Base-by-base conservation (phyloP, 768 basidiomycete species). In the Brasilioporus rufonigricans region DNA sequence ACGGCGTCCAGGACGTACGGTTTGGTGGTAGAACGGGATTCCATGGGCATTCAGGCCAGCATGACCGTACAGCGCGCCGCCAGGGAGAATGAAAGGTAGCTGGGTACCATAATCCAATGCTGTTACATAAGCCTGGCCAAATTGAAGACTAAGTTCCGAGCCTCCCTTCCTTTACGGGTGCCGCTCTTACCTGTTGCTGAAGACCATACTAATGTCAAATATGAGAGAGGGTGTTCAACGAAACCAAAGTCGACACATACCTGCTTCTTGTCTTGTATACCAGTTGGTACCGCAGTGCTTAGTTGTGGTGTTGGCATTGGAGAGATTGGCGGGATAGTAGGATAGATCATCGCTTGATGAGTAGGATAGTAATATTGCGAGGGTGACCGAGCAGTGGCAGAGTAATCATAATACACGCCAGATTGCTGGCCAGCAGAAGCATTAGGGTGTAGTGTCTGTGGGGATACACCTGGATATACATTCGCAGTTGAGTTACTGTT, bases 311-410 rank as follows among this genome's bases (percentile, higher is more conserved):
- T 73, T 9, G 78, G 69, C 74, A 86, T 78, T 24, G 83, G 77
- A 6, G 83, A 81, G 50, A 80, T 78, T 26, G 79, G 70, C 14
- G 80, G 73, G 26, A 77, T 75, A 13, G 75, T 67, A 54, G 82
- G 77, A 67, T 84, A 87, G 55, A 87, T 73, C 64, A 87, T 75
- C 7, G 81, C 71, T 62, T 85, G 86, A 56, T 75, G 77, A 14
- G 79, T 63, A 27, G 82, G 76, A 63, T 83, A 86, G 63, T 77
- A 89, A 63, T 77, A 88, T 56, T 82, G 86, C 13, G 84, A 81
- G 12, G 79, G 73, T 5, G 79, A 75, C 41, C 79, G 77, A 44
- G 76, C 71, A 13, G 74, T 63, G 18, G 73, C 74, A 47, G 76
- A 66, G 61, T 82, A 88, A 61, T 86, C 84, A 50, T 81, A 87